Base-by-base conservation (phyloP, 768 basidiomycete species). In the Myochromella boudieri region DNA sequence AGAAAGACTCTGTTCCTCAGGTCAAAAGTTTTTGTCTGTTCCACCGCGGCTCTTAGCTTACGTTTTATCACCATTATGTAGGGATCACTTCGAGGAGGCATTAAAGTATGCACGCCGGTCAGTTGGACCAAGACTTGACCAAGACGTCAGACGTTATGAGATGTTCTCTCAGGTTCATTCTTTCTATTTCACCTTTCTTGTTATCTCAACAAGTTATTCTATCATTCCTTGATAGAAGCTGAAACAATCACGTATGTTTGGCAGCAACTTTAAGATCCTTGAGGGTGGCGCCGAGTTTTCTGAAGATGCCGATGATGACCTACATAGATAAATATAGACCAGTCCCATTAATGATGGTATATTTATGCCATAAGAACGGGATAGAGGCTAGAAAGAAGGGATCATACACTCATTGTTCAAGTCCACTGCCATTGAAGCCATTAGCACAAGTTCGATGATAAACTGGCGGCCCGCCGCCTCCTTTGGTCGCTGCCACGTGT, bases 201-300 rank as follows among this genome's bases (percentile, higher is more conserved):
- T 37, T 15, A 36, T 2, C n/a, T n/a, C n/a, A n/a, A n/a, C n/a
- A n/a, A n/a, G n/a, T n/a, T n/a, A n/a, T n/a, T n/a, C n/a, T n/a
- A n/a, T 17, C 21, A 27, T n/a, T 22, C 49, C 22, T 46, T 33
- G 37, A 43, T 56, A 91, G 86, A 92, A 91, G 66, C 71, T 93
- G 51, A 90, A 91, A 69, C 92, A 93, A 67, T 90, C 89, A 51
- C 85, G 92, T 62, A 86, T 86, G 36, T 94, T 97, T 62, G 95
- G 95, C 38, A 87, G 85, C 71, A 87, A 83, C 67, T 99, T 99
- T 84, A 95, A 91, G 77, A 98, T 99, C 93, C 97, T 97, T 24
- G 95, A 95, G 58, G 78, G 81, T 42, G 92, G 92, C 50, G 70
- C 85, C 27, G 87, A 82, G 18, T 93, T 93, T 71, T 76, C 83